Evolutionary conservation across 2,329 filamentous ascomycete species (phyloP).

Genomic region (Peltaster fructicola): DNA sequence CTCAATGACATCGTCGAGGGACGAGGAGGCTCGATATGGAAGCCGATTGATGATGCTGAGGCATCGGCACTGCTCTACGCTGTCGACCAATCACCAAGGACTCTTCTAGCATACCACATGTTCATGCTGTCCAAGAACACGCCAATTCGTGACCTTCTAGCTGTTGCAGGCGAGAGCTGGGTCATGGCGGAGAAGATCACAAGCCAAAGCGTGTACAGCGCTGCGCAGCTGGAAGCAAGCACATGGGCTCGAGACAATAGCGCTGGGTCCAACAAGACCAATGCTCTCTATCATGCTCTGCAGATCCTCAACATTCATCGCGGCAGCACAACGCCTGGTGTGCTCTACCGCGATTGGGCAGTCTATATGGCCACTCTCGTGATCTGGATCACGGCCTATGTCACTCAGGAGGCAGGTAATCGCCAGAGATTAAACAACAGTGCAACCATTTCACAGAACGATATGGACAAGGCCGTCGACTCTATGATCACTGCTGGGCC

Average conservation of each 20-base stretch:
- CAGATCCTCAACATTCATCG: conserved; percentile 10
- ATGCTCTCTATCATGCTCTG: conserved; percentile 11
- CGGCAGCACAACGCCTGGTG: conserved; percentile 5
- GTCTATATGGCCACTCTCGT: conserved; percentile 14
- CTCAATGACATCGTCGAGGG: conserved; percentile 1
- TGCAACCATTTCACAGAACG: conserved; percentile 1
- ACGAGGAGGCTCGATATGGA: neutral
- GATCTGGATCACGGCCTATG: conserved; percentile 13
- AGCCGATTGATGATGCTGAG: conserved; percentile 2
- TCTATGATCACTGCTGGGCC: conserved; percentile 2
- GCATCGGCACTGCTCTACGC: conserved; percentile 5
- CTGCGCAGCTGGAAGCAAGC: conserved; percentile 16
- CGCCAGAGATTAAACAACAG: conserved; percentile 5
- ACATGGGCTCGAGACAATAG: conserved; percentile 21
- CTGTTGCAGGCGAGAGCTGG: conserved; percentile 28
- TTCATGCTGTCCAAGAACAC: conserved; percentile 21
- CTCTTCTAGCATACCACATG: conserved; percentile 15
- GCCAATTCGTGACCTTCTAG: conserved; percentile 25
- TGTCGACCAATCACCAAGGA: conserved; percentile 7
- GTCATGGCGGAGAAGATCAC: conserved; percentile 27
- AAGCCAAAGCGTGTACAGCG: conserved; percentile 15
- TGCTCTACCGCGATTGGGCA: conserved; percentile 15
- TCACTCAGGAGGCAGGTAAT: conserved; percentile 1
- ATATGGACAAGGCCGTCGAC: conserved; percentile 7
- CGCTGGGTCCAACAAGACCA: neutral